These are phyloP conservation scores for Lycium ferocissimum DNA, from an alignment of 257 asterid genomes.

Conservation along the genomic window DNA sequence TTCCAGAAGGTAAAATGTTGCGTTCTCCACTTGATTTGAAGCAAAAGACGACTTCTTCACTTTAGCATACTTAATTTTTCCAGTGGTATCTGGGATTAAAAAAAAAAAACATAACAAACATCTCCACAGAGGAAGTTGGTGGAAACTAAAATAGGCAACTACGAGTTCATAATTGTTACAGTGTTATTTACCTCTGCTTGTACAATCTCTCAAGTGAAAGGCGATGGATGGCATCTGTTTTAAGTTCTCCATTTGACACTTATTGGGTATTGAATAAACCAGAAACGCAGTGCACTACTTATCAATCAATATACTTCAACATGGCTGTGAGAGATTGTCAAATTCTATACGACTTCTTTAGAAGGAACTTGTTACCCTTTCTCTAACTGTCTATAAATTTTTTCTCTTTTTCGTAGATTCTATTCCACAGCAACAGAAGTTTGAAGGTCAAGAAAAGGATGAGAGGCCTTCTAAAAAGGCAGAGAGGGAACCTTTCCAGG, in stretches of 20 bases:
- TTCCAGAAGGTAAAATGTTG: no score
- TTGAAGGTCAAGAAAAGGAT: neutral
- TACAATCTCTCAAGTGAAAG: neutral
- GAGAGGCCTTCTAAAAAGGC: conserved; percentile 1
- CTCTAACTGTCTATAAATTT: neutral
- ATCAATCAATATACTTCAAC: no score
- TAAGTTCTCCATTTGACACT: no score
- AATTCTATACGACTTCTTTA: no score
- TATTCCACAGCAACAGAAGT: neutral
- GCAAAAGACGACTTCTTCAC: no score
- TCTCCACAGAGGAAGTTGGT: neutral
- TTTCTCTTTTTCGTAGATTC: neutral
- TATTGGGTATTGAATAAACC: no score
- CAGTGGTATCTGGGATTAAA: neutral
- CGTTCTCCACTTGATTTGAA: no score
- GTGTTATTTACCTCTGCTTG: neutral
- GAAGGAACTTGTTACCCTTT: neutral
- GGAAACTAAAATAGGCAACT: neutral
- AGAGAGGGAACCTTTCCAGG: neutral
- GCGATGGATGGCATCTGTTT: no score
- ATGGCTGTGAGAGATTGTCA: no score
- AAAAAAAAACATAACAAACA: no score
- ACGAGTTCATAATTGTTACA: neutral
- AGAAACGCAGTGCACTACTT: no score
- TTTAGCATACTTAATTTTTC: no score